These are phyloP conservation scores for Phialocephala subalpina DNA, from an alignment of 2,329 filamentous ascomycete genomes.

Conservation along the genomic window DNA sequence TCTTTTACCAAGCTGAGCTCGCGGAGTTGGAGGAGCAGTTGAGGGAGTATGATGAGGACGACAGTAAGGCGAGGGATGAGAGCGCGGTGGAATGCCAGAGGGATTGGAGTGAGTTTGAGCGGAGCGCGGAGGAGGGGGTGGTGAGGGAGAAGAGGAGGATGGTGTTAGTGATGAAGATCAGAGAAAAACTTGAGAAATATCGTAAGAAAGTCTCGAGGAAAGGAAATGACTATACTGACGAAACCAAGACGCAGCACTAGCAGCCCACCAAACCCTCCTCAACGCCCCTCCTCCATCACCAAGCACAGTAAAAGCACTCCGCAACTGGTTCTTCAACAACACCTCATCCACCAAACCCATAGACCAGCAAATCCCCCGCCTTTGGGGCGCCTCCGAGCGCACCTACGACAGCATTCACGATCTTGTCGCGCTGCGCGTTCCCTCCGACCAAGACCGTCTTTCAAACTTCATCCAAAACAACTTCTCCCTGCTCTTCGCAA, in stretches of 20 bases:
- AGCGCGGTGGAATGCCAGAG: conserved; percentile 22
- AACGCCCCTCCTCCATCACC: conserved; percentile 21
- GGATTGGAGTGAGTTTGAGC: conserved; percentile 28
- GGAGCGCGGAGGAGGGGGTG: conserved; percentile 7
- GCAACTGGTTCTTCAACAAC: conserved; percentile 33
- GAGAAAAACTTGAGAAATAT: conserved; percentile 30
- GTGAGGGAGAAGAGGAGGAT: conserved; percentile 23
- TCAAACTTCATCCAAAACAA: conserved; percentile 42
- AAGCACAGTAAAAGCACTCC: conserved; percentile 33
- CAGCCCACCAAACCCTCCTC: conserved; percentile 27
- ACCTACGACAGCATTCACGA: conserved; percentile 37
- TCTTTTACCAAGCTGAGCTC: conserved; percentile 33
- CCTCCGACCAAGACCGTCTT: conserved; percentile 38
- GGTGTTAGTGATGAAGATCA: conserved; percentile 28
- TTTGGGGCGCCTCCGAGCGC: conserved; percentile 34
- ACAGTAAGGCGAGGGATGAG: conserved; percentile 12
- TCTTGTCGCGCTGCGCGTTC: conserved; percentile 38
- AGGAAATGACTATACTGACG: neutral
- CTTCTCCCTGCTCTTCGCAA: conserved; percentile 30
- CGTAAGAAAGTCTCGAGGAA: conserved; percentile 16
- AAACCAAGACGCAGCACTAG: conserved; percentile 30
- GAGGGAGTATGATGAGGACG: conserved; percentile 26
- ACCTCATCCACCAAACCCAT: neutral
- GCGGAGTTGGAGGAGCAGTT: conserved; percentile 29
- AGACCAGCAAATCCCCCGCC: conserved; percentile 23